Evolutionary conservation across 345 rosid species (phyloP).

Genomic region (Acer campestre): DNA sequence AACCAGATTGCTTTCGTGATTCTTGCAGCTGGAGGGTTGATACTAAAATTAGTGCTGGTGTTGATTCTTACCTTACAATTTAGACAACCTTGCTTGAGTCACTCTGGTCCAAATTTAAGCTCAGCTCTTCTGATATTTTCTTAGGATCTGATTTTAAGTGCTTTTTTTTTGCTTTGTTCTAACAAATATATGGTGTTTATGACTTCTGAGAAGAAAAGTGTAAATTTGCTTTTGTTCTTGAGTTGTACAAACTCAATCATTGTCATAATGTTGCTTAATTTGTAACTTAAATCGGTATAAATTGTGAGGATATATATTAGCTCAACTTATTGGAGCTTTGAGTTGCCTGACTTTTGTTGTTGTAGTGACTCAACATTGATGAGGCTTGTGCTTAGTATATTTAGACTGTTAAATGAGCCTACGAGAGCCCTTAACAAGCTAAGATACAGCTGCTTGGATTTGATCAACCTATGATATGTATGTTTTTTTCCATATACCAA

Average conservation of each 20-base stretch:
- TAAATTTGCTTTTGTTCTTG: too few species aligned
- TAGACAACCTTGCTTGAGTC: neutral
- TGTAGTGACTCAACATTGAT: neutral
- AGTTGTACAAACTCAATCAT: neutral
- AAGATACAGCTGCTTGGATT: neutral
- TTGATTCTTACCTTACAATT: neutral
- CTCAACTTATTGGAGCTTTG: neutral
- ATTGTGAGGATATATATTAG: neutral
- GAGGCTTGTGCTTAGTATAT: neutral
- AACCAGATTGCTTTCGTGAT: neutral
- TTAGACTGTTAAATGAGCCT: neutral
- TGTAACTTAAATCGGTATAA: neutral
- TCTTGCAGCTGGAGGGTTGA: neutral
- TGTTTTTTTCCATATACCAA: neutral
- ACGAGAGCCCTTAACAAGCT: slow-evolving; percentile 7
- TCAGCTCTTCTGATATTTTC: neutral
- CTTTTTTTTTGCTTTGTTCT: neutral
- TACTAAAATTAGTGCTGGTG: neutral
- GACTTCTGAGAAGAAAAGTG: neutral
- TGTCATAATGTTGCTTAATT: neutral
- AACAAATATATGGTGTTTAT: slow-evolving; percentile 3
- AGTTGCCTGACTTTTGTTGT: slow-evolving; percentile 1
- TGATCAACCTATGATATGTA: slow-evolving; percentile 3
- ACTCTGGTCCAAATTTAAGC: neutral
- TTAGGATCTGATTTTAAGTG: too few species aligned